Evolutionary conservation across 345 rosid species (phyloP), one percentile per base, ranked within the genome.

Genomic region (Syzygium aromaticum): DNA sequence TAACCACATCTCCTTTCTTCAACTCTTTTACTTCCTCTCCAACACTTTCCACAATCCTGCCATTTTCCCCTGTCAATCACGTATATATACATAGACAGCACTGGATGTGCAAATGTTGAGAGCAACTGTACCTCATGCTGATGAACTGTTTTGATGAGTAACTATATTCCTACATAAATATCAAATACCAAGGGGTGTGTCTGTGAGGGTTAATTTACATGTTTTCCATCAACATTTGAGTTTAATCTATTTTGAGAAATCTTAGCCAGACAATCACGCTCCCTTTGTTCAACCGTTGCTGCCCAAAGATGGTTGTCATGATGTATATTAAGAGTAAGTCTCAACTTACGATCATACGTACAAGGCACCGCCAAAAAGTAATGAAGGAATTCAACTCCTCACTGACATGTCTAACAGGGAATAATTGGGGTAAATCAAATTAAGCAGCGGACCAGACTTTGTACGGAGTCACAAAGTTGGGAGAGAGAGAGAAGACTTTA

Each of bases 21-120:
- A 95, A 28, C 6, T 89, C 94, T 6, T 28, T 84, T 27, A 95
- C 98, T 53, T 93, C 91, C 77, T 92, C 95, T 40, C 98, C 97
- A 3, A 93, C 87, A 77, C 96, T 93, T 88, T 95, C 97, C 86
- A 95, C 94, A 56, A 89, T 89, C 88, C 96, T 93, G 89, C 86
- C 77, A 78, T 38, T 53, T 38, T 25, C 23, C 49, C 80, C 49
- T 9, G 80, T 73, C 80, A 73, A 33, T 19, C 80, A 73, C 25
- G 46, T 43, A 38, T 10, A 38, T 10, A 19, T 40, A 43, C 46
- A 19, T 59, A 67, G 43, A 67, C 46, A 67, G 78, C 78, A 30
- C 13, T 67, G 46, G 78, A 33, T 33, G 78, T 38, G 46, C 46
- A 33, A 33, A 30, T 17, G 78, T 33, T 4, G 78, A 67, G 11